Conservation (phyloP, 106 monocot genomes). For the Narthecium ossifragum region DNA sequence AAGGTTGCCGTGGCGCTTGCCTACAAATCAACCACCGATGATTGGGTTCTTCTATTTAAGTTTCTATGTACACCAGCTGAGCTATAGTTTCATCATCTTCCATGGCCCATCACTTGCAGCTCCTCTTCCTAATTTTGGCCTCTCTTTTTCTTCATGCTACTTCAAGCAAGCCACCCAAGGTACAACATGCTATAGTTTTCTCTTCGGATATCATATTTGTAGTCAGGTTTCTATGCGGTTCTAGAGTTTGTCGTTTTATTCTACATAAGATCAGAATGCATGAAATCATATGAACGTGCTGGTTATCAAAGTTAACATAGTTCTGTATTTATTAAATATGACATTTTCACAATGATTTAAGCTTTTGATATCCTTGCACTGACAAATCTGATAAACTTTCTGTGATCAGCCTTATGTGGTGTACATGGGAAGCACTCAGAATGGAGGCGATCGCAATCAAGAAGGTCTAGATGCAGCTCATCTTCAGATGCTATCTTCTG, state of each 20-base stretch:
- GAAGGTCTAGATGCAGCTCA: constrained; percentile 36
- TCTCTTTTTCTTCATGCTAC: constrained; percentile 21
- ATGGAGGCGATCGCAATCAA: constrained; percentile 10
- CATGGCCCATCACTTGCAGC: constrained; percentile 26
- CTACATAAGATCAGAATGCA: too few species aligned
- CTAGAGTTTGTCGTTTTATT: too few species aligned
- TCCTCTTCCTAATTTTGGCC: constrained; percentile 21
- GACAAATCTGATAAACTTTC: not conserved
- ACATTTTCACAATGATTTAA: not conserved
- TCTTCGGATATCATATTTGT: too few species aligned
- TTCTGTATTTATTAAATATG: too few species aligned
- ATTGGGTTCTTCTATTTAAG: not conserved
- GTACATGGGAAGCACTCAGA: constrained; percentile 63
- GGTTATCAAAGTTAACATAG: too few species aligned
- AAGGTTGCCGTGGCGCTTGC: not conserved
- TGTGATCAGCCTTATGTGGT: constrained; percentile 65
- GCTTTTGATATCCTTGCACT: not conserved
- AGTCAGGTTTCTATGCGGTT: too few species aligned
- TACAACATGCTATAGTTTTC: constrained; percentile 2
- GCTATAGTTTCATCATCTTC: constrained; percentile 4
- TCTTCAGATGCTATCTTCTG: constrained; percentile 57
- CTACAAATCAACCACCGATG: constrained; percentile 24
- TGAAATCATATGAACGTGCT: too few species aligned
- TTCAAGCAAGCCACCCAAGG: constrained; percentile 36
- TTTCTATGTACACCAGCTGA: not conserved